These are phyloP conservation scores for Endocalyx cinctus DNA, from an alignment of 2,329 filamentous ascomycete species.

Conservation along the genomic window DNA sequence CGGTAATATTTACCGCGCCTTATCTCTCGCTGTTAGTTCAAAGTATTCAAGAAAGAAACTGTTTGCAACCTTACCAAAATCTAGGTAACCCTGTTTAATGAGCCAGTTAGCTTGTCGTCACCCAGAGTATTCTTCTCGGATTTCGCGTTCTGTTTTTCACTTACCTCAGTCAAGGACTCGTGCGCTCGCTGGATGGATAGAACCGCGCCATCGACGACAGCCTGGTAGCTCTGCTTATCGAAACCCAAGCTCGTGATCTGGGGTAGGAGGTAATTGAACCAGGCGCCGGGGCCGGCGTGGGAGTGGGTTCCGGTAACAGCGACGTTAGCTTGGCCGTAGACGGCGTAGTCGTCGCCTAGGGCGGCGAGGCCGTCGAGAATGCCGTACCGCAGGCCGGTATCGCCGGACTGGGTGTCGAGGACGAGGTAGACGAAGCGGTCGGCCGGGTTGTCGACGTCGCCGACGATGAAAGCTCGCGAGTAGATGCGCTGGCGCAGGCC, in stretches of 20 bases:
- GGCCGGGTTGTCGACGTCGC: conserved; percentile 55
- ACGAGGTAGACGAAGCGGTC: conserved; percentile 83
- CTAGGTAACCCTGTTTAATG: conserved; percentile 56
- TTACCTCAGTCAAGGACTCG: conserved; percentile 51
- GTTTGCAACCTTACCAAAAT: conserved; percentile 42
- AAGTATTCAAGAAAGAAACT: background rate
- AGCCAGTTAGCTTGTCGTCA: conserved; percentile 21
- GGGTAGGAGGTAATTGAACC: conserved; percentile 87
- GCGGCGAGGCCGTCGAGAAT: conserved; percentile 67
- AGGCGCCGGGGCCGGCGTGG: conserved; percentile 83
- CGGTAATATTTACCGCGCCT: conserved; percentile 52
- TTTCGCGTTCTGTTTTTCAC: too few species aligned
- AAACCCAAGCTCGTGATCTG: conserved; percentile 87
- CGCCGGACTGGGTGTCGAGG: conserved; percentile 79
- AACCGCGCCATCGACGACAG: conserved; percentile 79
- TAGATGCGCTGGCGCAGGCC: conserved; percentile 82
- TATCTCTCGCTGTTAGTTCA: conserved; percentile 5
- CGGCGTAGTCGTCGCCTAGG: conserved; percentile 65
- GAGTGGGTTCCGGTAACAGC: conserved; percentile 91
- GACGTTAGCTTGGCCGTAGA: conserved; percentile 74
- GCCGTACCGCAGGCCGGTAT: conserved; percentile 80
- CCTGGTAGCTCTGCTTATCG: conserved; percentile 76
- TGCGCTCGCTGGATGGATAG: conserved; percentile 78
- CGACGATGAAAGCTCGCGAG: conserved; percentile 82
- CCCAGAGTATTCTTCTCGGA: too few species aligned